A percentile compares a stretch with the other conserved stretches of the same genome.
These are phyloP conservation scores for Saturnispora hagleri DNA, from an alignment of 805 yeast genomes.

Conservation along the genomic window DNA sequence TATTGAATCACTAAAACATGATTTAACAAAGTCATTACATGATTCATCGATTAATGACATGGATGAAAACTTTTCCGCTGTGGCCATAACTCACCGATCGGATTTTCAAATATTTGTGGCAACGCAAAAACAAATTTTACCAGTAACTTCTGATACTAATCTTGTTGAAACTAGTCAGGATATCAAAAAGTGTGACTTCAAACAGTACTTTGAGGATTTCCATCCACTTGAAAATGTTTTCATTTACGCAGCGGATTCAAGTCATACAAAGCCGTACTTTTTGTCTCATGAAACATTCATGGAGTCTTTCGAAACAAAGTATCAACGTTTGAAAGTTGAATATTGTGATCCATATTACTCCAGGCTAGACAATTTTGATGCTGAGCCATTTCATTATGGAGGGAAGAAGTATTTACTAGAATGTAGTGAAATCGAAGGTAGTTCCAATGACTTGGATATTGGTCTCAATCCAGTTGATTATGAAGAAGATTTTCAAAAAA, in stretches of 20 bases:
- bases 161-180: neutral
- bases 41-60: slow-evolving; percentile 3
- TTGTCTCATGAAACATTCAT: slow-evolving; percentile 15
- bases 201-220: neutral
- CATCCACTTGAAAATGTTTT: neutral
- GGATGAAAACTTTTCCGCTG: neutral
- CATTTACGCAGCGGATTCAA: neutral
- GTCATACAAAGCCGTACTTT: slow-evolving; percentile 13
- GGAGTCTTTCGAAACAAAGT: slow-evolving; percentile 29
- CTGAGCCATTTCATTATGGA: slow-evolving; percentile 52
- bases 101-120: slow-evolving; percentile 4
- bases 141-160: neutral
- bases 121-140: neutral
- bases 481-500: neutral
- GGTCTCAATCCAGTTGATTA: neutral
- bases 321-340: slow-evolving; percentile 41
- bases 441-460: neutral
- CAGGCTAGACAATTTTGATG: slow-evolving; percentile 40
- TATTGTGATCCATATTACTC: slow-evolving; percentile 60
- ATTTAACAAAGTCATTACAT: slow-evolving; percentile 4
- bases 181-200: neutral
- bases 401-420: slow-evolving; percentile 49
- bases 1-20: neutral
- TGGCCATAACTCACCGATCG: neutral
- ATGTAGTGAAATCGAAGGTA: slow-evolving; percentile 28